Evolutionary conservation across 306 rosid genomes (phyloP).

Genomic region (Cucurbita moschata): DNA sequence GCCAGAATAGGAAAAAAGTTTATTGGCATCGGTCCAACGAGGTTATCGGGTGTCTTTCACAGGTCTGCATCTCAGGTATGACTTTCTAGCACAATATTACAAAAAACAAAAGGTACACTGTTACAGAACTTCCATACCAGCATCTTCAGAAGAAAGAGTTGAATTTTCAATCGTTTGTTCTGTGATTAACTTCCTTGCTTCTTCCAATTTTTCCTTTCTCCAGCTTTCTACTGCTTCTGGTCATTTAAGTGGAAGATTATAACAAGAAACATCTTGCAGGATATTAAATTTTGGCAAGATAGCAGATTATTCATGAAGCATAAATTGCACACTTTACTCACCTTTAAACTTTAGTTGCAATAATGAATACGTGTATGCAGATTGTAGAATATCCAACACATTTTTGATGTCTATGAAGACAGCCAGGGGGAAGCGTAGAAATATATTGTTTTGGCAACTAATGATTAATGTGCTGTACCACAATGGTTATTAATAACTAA

Average conservation of each 20-base stretch:
- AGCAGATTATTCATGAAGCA: neutral
- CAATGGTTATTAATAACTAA: no score
- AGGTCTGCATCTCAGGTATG: neutral
- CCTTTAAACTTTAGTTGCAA: neutral
- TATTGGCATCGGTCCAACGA: neutral
- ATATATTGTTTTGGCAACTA: neutral
- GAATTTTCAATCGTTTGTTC: slow-evolving; percentile 22
- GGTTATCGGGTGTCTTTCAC: neutral
- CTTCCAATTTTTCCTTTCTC: slow-evolving; percentile 60
- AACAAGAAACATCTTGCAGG: slow-evolving; percentile 4
- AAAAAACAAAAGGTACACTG: neutral
- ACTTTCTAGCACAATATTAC: neutral
- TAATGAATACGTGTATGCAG: neutral
- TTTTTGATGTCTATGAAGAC: neutral
- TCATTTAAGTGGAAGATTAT: neutral
- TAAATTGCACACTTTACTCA: neutral
- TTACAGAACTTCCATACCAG: slow-evolving; percentile 34
- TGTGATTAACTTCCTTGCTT: slow-evolving; percentile 29
- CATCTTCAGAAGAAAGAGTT: slow-evolving; percentile 37
- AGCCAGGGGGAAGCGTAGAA: neutral
- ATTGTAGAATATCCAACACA: neutral
- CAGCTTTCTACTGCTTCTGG: slow-evolving; percentile 68
- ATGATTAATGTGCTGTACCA: no score
- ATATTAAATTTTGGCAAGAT: neutral
- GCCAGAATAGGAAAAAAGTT: slow-evolving; percentile 6